Percentiles rank a stretch among this genome's conserved stretches.
Conservation (phyloP, 345 rosid genomes). For the Punica granatum region DNA sequence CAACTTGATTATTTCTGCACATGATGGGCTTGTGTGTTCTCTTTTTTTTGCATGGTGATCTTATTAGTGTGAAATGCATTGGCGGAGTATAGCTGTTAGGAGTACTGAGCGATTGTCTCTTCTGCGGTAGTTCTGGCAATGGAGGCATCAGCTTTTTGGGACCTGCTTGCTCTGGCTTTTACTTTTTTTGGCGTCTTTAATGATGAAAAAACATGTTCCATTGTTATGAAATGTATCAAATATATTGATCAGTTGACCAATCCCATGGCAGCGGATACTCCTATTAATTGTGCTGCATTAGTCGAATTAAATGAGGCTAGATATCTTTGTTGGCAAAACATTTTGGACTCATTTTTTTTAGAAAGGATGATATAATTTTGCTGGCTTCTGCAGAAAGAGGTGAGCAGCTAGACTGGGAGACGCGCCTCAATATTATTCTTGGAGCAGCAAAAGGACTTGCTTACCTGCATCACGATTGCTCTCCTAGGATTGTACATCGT, state of each 20-base stretch:
- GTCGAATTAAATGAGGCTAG: not conserved
- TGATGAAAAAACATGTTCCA: not conserved
- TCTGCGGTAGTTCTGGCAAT: not conserved
- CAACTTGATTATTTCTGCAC: not conserved
- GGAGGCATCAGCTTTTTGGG: not conserved
- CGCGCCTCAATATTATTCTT: constrained; percentile 76
- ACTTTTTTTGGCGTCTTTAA: not conserved
- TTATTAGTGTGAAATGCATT: not conserved
- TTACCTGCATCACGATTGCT: constrained; percentile 96
- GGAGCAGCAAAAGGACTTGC: constrained; percentile 99
- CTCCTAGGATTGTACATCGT: constrained; percentile 97
- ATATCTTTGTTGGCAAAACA: not conserved
- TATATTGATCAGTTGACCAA: not conserved
- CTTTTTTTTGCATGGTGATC: not conserved
- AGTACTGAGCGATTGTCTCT: not conserved
- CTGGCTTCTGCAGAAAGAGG: constrained; percentile 56
- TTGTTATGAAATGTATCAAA: not conserved
- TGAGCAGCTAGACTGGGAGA: constrained; percentile 92
- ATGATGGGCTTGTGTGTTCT: not conserved
- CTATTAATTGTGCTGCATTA: not conserved
- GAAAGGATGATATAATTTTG: constrained; percentile 6
- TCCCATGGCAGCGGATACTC: too few species aligned
- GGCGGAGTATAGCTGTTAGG: not conserved
- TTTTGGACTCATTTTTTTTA: not conserved
- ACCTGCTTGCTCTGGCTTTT: not conserved